Conservation (phyloP, 352 stramenopile species). For the Phytophthora multivora region DNA sequence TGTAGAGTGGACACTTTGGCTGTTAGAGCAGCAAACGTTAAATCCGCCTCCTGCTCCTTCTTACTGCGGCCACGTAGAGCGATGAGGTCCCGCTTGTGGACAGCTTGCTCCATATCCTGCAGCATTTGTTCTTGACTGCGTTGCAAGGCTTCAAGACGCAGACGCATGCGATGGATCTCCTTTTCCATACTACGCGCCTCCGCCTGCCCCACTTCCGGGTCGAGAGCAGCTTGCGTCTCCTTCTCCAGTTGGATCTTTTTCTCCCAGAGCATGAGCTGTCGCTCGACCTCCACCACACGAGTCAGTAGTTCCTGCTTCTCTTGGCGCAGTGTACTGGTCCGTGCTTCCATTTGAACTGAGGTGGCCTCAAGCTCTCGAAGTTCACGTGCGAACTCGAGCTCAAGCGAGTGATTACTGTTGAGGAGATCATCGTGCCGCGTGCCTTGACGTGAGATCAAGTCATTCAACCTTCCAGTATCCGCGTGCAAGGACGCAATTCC, state of each 20-base stretch:
- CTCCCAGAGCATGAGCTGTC: constrained; percentile 94
- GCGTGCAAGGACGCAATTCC: constrained; percentile 86
- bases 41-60: constrained; percentile 68
- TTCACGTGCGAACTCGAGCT: constrained; percentile 92
- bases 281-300: constrained; percentile 91
- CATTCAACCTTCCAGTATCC: constrained; percentile 93
- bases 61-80: constrained; percentile 85
- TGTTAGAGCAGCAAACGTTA: constrained; percentile 86
- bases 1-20: constrained; percentile 83
- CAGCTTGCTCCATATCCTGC: constrained; percentile 94
- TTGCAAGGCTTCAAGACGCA: constrained; percentile 91
- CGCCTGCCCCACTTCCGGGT: constrained; percentile 91
- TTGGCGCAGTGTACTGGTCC: constrained; percentile 72
- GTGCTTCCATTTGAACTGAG: constrained; percentile 72
- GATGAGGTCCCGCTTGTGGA: constrained; percentile 94
- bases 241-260: constrained; percentile 98
- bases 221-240: constrained; percentile 93
- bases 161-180: constrained; percentile 95
- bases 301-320: constrained; percentile 90
- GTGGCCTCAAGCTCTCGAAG: constrained; percentile 91
- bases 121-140: constrained; percentile 94
- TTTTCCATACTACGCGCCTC: constrained; percentile 94
- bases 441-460: constrained; percentile 91
- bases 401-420: constrained; percentile 89
- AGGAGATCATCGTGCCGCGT: constrained; percentile 76